Percentiles rank a stretch among this genome's conserved stretches.
Conservation (phyloP, 2,329 filamentous ascomycete species). For the Diaporthe vexans region DNA sequence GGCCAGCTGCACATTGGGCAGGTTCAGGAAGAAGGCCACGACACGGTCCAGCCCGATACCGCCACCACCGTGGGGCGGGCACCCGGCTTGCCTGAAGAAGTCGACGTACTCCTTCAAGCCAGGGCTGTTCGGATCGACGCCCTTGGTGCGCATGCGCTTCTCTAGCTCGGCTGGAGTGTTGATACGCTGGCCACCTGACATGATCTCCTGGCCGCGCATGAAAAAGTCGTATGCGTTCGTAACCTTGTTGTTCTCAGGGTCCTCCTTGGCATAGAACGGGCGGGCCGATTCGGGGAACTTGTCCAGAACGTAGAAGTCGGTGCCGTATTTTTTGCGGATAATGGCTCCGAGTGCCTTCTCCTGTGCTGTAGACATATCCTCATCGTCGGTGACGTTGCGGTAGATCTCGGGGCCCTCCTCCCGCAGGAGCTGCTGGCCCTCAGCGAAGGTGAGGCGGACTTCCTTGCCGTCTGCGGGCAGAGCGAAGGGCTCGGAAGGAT, state of each 20-base stretch:
- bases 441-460: constrained; percentile 81
- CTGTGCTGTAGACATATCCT: constrained; percentile 85
- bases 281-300: constrained; percentile 92
- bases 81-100: constrained; percentile 83
- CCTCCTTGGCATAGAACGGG: constrained; percentile 93
- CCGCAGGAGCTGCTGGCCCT: constrained; percentile 82
- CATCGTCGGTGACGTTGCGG: constrained; percentile 78
- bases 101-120: constrained; percentile 93
- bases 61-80: constrained; percentile 91
- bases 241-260: constrained; percentile 74
- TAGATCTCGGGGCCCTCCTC: constrained; percentile 79
- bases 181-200: constrained; percentile 93
- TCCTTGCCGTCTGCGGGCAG: constrained; percentile 82
- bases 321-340: constrained; percentile 88
- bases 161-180: constrained; percentile 83
- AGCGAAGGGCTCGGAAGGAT: constrained; percentile 83
- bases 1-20: constrained; percentile 72
- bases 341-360: constrained; percentile 91
- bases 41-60: constrained; percentile 93
- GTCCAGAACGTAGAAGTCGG: constrained; percentile 97
- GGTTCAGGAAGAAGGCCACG: constrained; percentile 74
- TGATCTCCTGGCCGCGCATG: constrained; percentile 91
- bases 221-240: constrained; percentile 86
- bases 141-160: constrained; percentile 81
- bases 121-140: constrained; percentile 80